Conservation (phyloP, 768 basidiomycete species). For the Fomitopsis serialis region DNA sequence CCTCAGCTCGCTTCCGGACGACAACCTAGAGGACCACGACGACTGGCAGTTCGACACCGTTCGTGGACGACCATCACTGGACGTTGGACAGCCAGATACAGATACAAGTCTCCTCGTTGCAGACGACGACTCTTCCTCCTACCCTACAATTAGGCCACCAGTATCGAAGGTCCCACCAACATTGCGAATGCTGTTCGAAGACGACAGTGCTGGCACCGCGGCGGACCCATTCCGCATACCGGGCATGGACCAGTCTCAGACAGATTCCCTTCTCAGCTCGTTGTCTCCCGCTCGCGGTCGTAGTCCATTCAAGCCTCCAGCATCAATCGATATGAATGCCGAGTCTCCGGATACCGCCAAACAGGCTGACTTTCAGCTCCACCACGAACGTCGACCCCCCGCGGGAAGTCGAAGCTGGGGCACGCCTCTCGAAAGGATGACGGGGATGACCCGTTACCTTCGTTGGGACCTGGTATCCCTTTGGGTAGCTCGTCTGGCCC, state of each 20-base stretch:
- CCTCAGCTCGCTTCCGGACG: conserved; percentile 1
- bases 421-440: conserved; percentile 15
- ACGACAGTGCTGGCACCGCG: conserved; percentile 29
- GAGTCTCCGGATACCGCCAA: conserved; percentile 40
- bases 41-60: conserved; percentile 79
- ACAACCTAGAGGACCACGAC: conserved; percentile 24
- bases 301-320: conserved; percentile 26
- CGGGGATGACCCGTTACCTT: conserved; percentile 19
- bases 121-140: conserved; percentile 21
- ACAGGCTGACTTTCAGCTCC: conserved; percentile 53
- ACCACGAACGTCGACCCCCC: conserved; percentile 27
- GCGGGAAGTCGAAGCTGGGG: conserved; percentile 27
- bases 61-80: conserved; percentile 33
- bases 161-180: conserved; percentile 64
- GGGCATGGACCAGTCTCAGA: conserved; percentile 20
- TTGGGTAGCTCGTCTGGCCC: conserved; percentile 5
- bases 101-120: conserved; percentile 6
- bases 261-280: conserved; percentile 8
- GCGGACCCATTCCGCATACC: conserved; percentile 41
- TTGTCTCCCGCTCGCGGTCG: conserved; percentile 33
- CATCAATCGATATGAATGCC: conserved; percentile 24
- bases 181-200: conserved; percentile 74
- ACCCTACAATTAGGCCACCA: conserved; percentile 46
- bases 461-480: conserved; percentile 22
- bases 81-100: conserved; percentile 1